Evolutionary conservation across 164 flowering plant species (phyloP).

Genomic region (Aristolochia californica): DNA sequence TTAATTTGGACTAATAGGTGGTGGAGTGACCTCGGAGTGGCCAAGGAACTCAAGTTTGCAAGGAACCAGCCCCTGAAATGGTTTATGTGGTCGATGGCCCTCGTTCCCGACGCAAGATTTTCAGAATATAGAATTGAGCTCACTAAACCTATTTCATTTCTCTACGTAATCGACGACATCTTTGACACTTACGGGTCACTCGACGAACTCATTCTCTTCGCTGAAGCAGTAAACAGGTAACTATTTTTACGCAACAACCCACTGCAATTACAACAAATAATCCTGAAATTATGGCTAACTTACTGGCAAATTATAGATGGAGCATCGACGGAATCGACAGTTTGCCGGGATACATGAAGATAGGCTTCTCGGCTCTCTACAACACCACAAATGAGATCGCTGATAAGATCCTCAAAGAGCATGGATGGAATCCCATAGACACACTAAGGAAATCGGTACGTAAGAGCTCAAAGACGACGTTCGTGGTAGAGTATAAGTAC

Average conservation of each 20-base stretch:
- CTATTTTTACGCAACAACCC: not conserved
- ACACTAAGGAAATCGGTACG: slow-evolving; percentile 25
- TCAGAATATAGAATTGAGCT: slow-evolving; percentile 34
- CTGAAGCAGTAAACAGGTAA: slow-evolving; percentile 41
- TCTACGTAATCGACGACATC: slow-evolving; percentile 56
- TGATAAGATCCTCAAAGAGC: slow-evolving; percentile 12
- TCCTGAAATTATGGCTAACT: too few relatives aligned
- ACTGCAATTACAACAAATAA: too few relatives aligned
- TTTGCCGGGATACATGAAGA: slow-evolving; percentile 30
- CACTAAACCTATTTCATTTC: slow-evolving; percentile 36
- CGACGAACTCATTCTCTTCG: slow-evolving; percentile 44
- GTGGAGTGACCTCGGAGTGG: slow-evolving; percentile 46
- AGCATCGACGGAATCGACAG: slow-evolving; percentile 12
- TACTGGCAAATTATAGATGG: too few relatives aligned
- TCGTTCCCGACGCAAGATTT: slow-evolving; percentile 24
- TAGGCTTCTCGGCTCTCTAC: slow-evolving; percentile 19
- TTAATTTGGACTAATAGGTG: slow-evolving; percentile 39
- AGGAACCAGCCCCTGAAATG: slow-evolving; percentile 52
- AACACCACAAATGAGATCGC: too few relatives aligned
- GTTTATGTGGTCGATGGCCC: slow-evolving; percentile 34
- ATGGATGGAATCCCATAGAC: slow-evolving; percentile 31
- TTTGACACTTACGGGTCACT: slow-evolving; percentile 45
- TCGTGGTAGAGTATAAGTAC: too few relatives aligned
- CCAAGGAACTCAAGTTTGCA: slow-evolving; percentile 30
- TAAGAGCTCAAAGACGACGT: not conserved